These are phyloP conservation scores for Neurospora hispaniola DNA, from an alignment of 495 filamentous ascomycete genomes.

Conservation along the genomic window DNA sequence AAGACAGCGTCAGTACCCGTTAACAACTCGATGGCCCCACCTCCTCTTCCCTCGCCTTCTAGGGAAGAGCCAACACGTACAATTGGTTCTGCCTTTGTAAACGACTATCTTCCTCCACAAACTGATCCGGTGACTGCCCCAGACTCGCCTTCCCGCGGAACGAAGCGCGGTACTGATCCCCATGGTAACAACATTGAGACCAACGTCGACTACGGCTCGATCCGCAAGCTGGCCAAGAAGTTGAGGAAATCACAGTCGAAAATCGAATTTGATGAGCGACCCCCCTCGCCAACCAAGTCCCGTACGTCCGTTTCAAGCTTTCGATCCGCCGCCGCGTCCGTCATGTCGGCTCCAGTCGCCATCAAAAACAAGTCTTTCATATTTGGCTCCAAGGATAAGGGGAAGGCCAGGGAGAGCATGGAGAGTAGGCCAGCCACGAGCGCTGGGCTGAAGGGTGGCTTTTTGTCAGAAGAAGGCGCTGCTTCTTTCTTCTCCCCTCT, in stretches of 20 bases:
- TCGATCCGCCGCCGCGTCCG: background rate
- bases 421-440: background rate
- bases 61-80: background rate
- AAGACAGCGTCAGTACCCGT: background rate
- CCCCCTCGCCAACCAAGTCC: background rate
- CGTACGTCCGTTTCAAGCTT: constrained; percentile 9
- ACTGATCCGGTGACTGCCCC: background rate
- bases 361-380: background rate
- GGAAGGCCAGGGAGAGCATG: background rate
- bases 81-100: background rate
- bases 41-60: background rate
- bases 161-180: constrained; percentile 17
- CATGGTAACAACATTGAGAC: constrained; percentile 1
- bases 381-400: background rate
- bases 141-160: constrained; percentile 10
- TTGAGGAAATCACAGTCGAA: constrained; percentile 17
- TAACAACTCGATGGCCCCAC: background rate
- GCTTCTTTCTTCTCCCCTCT: background rate
- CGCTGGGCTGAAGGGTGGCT: background rate
- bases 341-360: background rate
- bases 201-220: constrained; percentile 9
- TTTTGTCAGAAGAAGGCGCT: background rate
- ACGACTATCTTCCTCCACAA: background rate
- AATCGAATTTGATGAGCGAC: background rate
- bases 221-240: constrained; percentile 29